Conservation (phyloP, 176 grass and related monocot species). For the Oryza meyeriana region DNA sequence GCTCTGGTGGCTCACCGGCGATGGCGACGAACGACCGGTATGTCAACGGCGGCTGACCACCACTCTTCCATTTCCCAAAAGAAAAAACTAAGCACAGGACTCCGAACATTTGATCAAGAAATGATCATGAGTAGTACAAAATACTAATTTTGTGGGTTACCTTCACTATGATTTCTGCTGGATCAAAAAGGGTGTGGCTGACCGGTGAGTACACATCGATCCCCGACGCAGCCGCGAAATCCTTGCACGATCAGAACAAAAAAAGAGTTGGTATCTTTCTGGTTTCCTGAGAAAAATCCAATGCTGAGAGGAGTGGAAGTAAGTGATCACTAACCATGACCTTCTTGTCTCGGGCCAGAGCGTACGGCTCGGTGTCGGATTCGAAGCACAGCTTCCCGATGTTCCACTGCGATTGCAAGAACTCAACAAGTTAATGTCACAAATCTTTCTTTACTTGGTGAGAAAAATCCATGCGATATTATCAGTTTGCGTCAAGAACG, state of each 20-base stretch:
- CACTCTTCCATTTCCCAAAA: conserved; percentile 48
- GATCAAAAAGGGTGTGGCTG: conserved; percentile 83
- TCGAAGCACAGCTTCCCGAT: conserved; percentile 84
- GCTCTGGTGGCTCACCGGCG: conserved; percentile 47
- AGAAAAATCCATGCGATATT: conserved; percentile 4
- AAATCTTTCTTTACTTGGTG: background rate
- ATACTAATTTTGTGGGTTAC: conserved; percentile 16
- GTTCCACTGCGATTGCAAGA: conserved; percentile 69
- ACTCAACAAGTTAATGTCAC: background rate
- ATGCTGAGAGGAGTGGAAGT: background rate
- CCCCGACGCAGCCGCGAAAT: conserved; percentile 59
- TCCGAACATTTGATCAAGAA: conserved; percentile 14
- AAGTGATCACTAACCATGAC: conserved; percentile 44
- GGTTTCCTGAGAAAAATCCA: background rate
- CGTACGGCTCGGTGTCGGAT: conserved; percentile 82
- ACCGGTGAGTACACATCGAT: conserved; percentile 69
- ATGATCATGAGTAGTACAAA: background rate
- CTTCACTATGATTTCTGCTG: conserved; percentile 67
- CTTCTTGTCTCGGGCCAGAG: conserved; percentile 56
- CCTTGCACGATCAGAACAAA: conserved; percentile 33
- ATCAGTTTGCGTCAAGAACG: background rate
- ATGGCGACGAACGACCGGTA: conserved; percentile 77
- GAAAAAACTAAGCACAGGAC: background rate
- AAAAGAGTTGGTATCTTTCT: background rate
- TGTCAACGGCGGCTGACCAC: conserved; percentile 58